Percentiles rank a stretch among this genome's conserved stretches.
Evolutionary conservation across 305 asterid species (phyloP).

Genomic region (Solanum aculeatissimum): DNA sequence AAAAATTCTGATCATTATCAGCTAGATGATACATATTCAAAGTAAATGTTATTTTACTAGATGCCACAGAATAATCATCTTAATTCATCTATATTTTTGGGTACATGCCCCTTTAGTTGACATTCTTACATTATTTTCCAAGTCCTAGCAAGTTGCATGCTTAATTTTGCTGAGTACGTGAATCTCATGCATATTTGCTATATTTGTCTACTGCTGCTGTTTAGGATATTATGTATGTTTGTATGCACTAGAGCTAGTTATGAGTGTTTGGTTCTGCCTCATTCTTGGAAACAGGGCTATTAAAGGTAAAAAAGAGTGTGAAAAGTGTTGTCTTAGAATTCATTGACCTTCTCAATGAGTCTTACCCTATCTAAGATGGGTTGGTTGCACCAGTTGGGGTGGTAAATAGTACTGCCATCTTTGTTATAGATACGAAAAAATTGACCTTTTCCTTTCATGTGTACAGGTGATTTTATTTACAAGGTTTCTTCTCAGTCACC

Average conservation of each 20-base stretch:
- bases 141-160: not conserved
- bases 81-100: not conserved
- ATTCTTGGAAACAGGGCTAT: not conserved
- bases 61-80: not conserved
- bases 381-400: not conserved
- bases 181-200: not conserved
- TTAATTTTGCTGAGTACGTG: not conserved
- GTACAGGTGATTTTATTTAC: conserved; percentile 85
- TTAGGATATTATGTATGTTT: not conserved
- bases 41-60: not conserved
- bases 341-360: not conserved
- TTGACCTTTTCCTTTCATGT: conserved; percentile 8
- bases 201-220: not conserved
- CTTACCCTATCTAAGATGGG: not conserved
- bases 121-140: not conserved
- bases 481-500: conserved; percentile 92
- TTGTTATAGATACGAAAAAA: not conserved
- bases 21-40: not conserved
- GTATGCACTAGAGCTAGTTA: not conserved
- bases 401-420: not conserved
- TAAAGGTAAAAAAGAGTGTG: not conserved
- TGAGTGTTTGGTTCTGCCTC: not conserved
- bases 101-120: not conserved
- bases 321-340: not conserved
- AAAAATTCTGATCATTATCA: not conserved